Evolutionary conservation across 805 yeast species (phyloP), one percentile per base, ranked within the genome.

Genomic region (Spathaspora gorwiae): DNA sequence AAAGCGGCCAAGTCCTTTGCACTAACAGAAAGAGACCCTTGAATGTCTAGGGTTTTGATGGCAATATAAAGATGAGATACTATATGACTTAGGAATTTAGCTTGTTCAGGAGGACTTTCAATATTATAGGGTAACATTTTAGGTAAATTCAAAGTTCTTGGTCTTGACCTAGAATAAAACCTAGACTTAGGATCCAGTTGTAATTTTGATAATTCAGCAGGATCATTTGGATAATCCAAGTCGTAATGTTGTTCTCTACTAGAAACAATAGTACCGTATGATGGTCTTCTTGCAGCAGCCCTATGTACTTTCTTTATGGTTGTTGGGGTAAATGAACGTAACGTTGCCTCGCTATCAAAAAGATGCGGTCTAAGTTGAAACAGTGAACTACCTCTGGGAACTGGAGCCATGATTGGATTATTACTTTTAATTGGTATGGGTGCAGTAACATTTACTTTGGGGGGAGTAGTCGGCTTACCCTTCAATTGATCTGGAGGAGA

Each of bases 61-160:
- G 97, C 89, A 45, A 87, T 79, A 60, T 87, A 87, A 14, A 94
- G 62, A 61, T 87, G 89, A 2, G 84, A 76, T 30, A 90, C 74
- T n/a, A 92, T 85, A 56, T 85, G 94, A 37, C 87, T 75, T 35
- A 92, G 68, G 54, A 89, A 90, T 44, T 73, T 76, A 13, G 87
- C 84, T 47, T 82, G 85, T 46, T 86, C 95, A 31, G 66, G 66
- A 12, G 80, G 81, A 1, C 79, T 54, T 60, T 89, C 97, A 0
- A 84, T 77, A 37, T 72, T 66, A 61, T 90, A 94, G 0, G 98
- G 98, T 26, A 92, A 70, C 41, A 77, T 56, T 13, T 59, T 62
- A 1, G 74, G 73, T 31, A 70, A 54, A 49, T 70, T 60, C 24
- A 72, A 51, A 5, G 79, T 69, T 44, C 80, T 61, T 5, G 72